Evolutionary conservation across 2,329 filamentous ascomycete species (phyloP).

Genomic region (Talaromyces marneffei): DNA sequence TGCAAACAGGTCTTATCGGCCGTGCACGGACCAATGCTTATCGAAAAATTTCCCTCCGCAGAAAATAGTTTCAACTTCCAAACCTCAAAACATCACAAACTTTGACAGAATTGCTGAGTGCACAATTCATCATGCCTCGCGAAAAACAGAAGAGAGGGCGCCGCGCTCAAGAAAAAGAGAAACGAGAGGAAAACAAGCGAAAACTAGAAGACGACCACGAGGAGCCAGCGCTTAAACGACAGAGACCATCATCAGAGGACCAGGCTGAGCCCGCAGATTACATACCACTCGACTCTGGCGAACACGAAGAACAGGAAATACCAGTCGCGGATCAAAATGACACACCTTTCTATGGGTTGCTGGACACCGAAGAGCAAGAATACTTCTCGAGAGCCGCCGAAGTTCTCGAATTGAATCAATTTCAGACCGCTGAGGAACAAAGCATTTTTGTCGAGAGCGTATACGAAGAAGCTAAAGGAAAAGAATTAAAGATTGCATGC

Average conservation of each 20-base stretch:
- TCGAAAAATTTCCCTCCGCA: slow-evolving; percentile 24
- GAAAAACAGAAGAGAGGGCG: slow-evolving; percentile 45
- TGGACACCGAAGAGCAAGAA: slow-evolving; percentile 88
- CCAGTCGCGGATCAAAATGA: slow-evolving; percentile 42
- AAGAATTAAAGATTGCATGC: slow-evolving; percentile 92
- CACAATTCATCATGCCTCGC: slow-evolving; percentile 36
- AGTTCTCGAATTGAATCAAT: slow-evolving; percentile 83
- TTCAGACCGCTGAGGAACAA: slow-evolving; percentile 68
- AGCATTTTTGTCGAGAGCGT: slow-evolving; percentile 71
- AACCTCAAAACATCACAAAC: background rate
- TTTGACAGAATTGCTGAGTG: background rate
- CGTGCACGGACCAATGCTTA: slow-evolving; percentile 36
- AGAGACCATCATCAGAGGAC: slow-evolving; percentile 27
- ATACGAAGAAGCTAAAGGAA: slow-evolving; percentile 78
- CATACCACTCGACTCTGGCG: slow-evolving; percentile 31
- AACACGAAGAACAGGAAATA: slow-evolving; percentile 13
- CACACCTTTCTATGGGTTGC: slow-evolving; percentile 82
- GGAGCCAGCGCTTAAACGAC: slow-evolving; percentile 32
- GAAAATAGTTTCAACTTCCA: background rate
- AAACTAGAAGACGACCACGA: slow-evolving; percentile 29
- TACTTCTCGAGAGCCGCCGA: slow-evolving; percentile 90
- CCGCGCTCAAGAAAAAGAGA: slow-evolving; percentile 38
- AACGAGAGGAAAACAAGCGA: slow-evolving; percentile 33
- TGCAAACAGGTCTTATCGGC: slow-evolving; percentile 26
- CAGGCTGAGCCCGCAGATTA: slow-evolving; percentile 24